These are phyloP conservation scores for Fulvia fulva DNA, from an alignment of 2,329 filamentous ascomycete species.

Conservation along the genomic window DNA sequence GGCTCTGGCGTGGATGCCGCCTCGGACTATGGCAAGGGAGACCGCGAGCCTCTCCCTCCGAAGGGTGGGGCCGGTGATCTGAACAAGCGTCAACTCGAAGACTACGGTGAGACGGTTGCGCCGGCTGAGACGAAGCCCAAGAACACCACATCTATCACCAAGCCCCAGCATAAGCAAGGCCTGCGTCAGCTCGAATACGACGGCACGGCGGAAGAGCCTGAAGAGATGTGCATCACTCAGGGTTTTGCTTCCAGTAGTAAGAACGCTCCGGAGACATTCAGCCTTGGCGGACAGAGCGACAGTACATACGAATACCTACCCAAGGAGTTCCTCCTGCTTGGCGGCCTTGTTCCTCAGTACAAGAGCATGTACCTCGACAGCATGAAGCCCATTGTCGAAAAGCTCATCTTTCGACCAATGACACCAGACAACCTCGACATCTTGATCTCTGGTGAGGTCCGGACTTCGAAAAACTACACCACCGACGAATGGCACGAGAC, in stretches of 20 bases:
- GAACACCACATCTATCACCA: neutral
- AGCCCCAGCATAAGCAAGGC: neutral
- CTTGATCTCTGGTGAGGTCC: conserved; percentile 63
- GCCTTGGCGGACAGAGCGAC: conserved; percentile 54
- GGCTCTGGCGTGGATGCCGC: neutral
- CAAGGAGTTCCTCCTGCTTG: conserved; percentile 69
- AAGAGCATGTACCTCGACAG: conserved; percentile 66
- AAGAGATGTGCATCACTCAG: conserved; percentile 38
- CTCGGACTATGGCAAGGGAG: neutral
- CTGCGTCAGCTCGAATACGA: neutral
- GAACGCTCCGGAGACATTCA: conserved; percentile 48
- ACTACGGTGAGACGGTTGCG: neutral
- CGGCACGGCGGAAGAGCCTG: neutral
- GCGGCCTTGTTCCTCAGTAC: conserved; percentile 70
- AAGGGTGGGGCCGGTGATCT: conserved; percentile 1
- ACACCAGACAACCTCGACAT: conserved; percentile 63
- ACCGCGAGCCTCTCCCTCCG: conserved; percentile 3
- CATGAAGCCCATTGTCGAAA: conserved; percentile 64
- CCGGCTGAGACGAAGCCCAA: neutral
- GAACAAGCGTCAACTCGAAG: conserved; percentile 14
- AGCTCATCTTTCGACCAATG: conserved; percentile 76
- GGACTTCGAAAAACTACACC: conserved; percentile 40
- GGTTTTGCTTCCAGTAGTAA: conserved; percentile 51
- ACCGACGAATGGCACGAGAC: conserved; percentile 37
- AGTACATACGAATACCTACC: conserved; percentile 57